Evolutionary conservation across 495 filamentous ascomycete genomes (phyloP).

Genomic region (Neurospora terricola): DNA sequence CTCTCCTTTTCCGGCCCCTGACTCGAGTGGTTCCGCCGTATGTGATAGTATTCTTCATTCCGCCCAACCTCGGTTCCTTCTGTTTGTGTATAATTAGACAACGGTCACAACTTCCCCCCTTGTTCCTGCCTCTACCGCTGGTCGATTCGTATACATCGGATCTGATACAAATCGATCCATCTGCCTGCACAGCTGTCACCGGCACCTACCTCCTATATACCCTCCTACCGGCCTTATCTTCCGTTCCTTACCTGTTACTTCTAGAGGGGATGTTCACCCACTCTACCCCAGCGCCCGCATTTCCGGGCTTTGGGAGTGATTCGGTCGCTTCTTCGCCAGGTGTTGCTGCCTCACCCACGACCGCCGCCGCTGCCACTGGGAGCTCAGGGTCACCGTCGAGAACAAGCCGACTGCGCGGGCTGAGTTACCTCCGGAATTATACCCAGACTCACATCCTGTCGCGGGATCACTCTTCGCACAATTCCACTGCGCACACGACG

Average conservation of each 20-base stretch:
- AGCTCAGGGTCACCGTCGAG: conserved; percentile 30
- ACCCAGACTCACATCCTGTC: conserved; percentile 55
- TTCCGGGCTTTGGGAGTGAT: conserved; percentile 27
- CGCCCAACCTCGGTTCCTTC: background rate
- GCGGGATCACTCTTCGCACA: conserved; percentile 28
- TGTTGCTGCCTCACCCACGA: conserved; percentile 33
- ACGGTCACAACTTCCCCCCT: background rate
- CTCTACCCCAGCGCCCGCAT: conserved; percentile 35
- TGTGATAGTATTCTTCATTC: background rate
- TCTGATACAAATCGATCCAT: background rate
- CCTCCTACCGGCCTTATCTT: background rate
- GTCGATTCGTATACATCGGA: background rate
- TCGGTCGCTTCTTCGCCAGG: conserved; percentile 25
- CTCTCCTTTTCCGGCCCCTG: background rate
- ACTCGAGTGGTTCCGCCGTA: background rate
- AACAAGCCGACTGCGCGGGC: conserved; percentile 54
- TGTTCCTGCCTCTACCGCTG: background rate
- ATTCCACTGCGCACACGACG: conserved; percentile 12
- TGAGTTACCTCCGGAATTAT: conserved; percentile 67
- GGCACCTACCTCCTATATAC: background rate
- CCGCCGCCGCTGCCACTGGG: conserved; percentile 6
- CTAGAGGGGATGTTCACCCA: conserved; percentile 44
- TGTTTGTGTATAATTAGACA: background rate
- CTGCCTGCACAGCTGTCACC: background rate
- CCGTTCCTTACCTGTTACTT: background rate